Conservation (phyloP, 352 stramenopile genomes). For the Globisporangium perplexum region DNA sequence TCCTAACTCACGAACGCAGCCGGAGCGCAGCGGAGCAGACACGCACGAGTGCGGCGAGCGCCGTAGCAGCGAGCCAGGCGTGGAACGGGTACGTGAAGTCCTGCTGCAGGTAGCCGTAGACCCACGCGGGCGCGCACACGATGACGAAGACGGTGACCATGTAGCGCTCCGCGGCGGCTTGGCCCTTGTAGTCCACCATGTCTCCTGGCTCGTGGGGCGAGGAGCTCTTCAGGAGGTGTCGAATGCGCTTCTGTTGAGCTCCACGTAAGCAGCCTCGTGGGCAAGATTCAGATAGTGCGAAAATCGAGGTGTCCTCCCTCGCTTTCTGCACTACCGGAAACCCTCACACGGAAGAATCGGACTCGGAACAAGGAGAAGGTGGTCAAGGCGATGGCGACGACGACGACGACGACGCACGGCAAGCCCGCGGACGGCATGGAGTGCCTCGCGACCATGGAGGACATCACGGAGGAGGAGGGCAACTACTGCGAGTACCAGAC, state of each 20-base stretch:
- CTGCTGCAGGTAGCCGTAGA: conserved; percentile 81
- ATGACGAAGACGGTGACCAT: conserved; percentile 63
- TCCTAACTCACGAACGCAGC: neutral
- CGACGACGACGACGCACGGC: conserved; percentile 39
- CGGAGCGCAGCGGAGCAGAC: neutral
- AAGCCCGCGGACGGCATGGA: conserved; percentile 83
- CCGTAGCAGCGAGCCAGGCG: conserved; percentile 58
- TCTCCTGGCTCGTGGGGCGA: neutral
- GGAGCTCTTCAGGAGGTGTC: too few relatives aligned
- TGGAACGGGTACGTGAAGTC: conserved; percentile 79
- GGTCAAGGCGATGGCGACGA: too few relatives aligned
- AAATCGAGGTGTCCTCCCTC: neutral
- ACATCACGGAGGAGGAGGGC: conserved; percentile 89
- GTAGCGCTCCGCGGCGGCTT: conserved; percentile 58
- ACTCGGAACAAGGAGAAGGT: neutral
- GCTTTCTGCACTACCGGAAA: neutral
- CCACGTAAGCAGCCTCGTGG: neutral
- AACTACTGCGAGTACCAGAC: conserved; percentile 94
- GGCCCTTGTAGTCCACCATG: conserved; percentile 88
- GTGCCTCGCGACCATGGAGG: conserved; percentile 93
- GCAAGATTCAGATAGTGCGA: neutral
- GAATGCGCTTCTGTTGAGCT: neutral
- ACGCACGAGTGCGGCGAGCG: conserved; percentile 53
- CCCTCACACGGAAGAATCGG: neutral
- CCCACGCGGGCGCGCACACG: conserved; percentile 74